Evolutionary conservation across 345 rosid species (phyloP).

Genomic region (Iberis pinnata): DNA sequence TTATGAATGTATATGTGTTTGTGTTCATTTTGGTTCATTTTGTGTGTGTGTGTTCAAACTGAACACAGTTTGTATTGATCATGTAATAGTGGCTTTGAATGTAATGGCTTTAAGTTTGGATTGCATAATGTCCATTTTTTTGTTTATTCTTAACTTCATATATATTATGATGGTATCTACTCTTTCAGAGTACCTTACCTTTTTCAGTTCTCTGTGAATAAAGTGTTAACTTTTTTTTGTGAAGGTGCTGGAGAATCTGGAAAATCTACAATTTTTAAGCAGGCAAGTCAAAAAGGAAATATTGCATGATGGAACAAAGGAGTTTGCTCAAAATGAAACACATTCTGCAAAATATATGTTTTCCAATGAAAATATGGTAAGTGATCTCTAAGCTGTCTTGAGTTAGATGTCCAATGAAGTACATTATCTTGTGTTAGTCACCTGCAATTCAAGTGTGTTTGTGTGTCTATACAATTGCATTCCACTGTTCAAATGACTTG

Average conservation of each 20-base stretch:
- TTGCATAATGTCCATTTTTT: too few relatives aligned
- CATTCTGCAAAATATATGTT: slow-evolving; percentile 55
- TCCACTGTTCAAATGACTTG: not conserved
- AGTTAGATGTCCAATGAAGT: not conserved
- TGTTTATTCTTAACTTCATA: too few relatives aligned
- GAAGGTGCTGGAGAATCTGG: slow-evolving; percentile 98
- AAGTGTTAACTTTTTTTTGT: slow-evolving; percentile 17
- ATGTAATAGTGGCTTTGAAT: too few relatives aligned
- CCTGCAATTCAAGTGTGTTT: slow-evolving; percentile 69
- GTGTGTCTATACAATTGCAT: not conserved
- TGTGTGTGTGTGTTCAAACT: too few relatives aligned
- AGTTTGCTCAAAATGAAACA: slow-evolving; percentile 72
- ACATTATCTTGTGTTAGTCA: slow-evolving; percentile 4
- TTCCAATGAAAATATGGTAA: slow-evolving; percentile 69
- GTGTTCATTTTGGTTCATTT: too few relatives aligned
- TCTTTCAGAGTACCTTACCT: too few relatives aligned
- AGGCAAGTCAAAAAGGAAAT: slow-evolving; percentile 46
- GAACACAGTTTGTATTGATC: too few relatives aligned
- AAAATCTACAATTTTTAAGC: slow-evolving; percentile 98
- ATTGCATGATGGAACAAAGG: slow-evolving; percentile 87
- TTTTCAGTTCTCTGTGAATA: not conserved
- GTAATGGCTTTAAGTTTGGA: too few relatives aligned
- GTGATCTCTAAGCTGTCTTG: slow-evolving; percentile 9
- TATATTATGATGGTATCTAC: too few relatives aligned
- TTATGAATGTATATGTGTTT: too few relatives aligned